A percentile compares a stretch with the other conserved stretches of the same genome.
Conservation (phyloP, 352 stramenopile genomes). For the Achlya hypogyna region DNA sequence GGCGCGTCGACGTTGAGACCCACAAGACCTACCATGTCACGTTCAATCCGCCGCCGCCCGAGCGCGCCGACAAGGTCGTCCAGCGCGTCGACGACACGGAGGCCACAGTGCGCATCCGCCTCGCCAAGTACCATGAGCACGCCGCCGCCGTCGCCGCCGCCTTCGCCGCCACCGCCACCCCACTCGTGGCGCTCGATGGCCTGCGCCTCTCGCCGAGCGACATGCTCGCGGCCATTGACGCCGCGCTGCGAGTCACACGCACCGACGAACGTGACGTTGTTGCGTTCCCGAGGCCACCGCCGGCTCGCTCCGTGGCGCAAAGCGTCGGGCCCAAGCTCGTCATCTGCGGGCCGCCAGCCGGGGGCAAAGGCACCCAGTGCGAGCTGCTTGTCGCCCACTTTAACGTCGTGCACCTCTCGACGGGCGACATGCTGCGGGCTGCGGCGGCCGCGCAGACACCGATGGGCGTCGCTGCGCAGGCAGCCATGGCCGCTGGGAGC, state of each 20-base stretch:
- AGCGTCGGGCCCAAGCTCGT: constrained; percentile 28
- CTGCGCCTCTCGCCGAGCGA: constrained; percentile 27
- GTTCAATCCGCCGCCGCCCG: constrained; percentile 88
- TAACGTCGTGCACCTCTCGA: constrained; percentile 85
- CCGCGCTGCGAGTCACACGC: constrained; percentile 31
- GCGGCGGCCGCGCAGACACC: constrained; percentile 45
- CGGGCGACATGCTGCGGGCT: constrained; percentile 86
- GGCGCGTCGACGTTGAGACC: constrained; percentile 90
- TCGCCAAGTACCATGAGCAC: constrained; percentile 83
- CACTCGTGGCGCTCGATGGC: constrained; percentile 27
- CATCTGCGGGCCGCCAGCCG: constrained; percentile 68
- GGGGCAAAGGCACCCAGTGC: constrained; percentile 95
- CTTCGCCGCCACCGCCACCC: constrained; percentile 23
- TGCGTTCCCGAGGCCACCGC: constrained; percentile 25
- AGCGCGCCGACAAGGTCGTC: constrained; percentile 48
- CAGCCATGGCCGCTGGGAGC: constrained; percentile 35
- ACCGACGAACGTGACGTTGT: constrained; percentile 29
- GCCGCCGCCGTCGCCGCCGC: constrained; percentile 36
- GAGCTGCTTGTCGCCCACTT: constrained; percentile 75
- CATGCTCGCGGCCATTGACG: constrained; percentile 37
- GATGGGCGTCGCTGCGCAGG: constrained; percentile 28
- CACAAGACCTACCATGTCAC: constrained; percentile 95
- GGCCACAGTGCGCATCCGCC: constrained; percentile 81
- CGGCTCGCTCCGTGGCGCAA: no score
- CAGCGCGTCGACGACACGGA: constrained; percentile 91